Conservation (phyloP, 192 early-diverging fungal species). For the Phycomyces blakesleeanus region DNA sequence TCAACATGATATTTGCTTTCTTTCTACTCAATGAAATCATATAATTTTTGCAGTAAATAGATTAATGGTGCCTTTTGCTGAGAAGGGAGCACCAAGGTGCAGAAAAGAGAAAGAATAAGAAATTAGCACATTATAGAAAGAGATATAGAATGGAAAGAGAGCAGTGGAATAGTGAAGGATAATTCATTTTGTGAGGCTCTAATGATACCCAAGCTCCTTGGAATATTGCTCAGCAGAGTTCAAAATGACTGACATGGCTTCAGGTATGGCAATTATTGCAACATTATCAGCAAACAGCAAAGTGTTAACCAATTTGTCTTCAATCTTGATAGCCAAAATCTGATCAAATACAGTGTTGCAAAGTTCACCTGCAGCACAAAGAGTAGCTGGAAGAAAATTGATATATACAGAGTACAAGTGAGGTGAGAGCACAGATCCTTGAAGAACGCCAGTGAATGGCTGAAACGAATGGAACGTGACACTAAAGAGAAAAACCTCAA, state of each 20-base stretch:
- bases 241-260: neutral
- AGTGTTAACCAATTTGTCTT: neutral
- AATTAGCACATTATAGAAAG: neutral
- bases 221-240: neutral
- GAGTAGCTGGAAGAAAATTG: conserved; percentile 1
- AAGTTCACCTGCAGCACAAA: neutral
- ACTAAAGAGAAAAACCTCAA: too few species aligned
- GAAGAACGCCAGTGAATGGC: conserved; percentile 21
- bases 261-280: neutral
- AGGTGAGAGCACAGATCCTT: conserved; percentile 21
- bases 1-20: too few species aligned
- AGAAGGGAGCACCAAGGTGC: conserved; percentile 1
- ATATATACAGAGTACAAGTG: conserved; percentile 23
- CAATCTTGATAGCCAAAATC: neutral
- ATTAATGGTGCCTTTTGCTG: too few species aligned
- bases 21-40: too few species aligned
- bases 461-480: neutral
- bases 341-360: neutral
- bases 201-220: neutral
- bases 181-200: conserved; percentile 8
- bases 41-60: too few species aligned
- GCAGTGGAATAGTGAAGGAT: neutral
- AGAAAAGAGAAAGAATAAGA: neutral
- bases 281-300: conserved; percentile 17
- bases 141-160: too few species aligned